These are phyloP conservation scores for Candida railenensis DNA, from an alignment of 805 yeast genomes.

Conservation along the genomic window DNA sequence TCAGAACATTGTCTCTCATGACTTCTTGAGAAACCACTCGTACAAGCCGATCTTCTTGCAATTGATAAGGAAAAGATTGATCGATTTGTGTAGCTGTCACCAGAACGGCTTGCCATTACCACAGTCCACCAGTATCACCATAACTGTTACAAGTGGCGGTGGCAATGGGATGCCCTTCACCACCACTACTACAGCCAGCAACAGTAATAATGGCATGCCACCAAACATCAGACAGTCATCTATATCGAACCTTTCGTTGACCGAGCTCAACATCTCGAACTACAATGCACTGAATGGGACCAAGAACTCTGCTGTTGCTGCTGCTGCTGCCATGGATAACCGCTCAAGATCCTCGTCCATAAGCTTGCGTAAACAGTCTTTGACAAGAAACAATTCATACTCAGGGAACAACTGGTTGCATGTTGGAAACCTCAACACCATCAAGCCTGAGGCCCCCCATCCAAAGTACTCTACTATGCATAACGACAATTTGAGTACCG, in stretches of 20 bases:
- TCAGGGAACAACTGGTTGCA: slow-evolving; percentile 40
- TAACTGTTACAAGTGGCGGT: slow-evolving; percentile 15
- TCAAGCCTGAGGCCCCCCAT: slow-evolving; percentile 10
- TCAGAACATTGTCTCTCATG: slow-evolving; percentile 31
- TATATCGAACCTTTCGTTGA: slow-evolving; percentile 39
- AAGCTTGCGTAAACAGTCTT: slow-evolving; percentile 41
- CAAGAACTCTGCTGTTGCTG: slow-evolving; percentile 4
- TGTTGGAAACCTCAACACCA: slow-evolving; percentile 39
- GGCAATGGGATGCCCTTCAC: slow-evolving; percentile 2
- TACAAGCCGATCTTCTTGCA: slow-evolving; percentile 41
- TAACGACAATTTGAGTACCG: slow-evolving; percentile 31
- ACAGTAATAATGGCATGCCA: slow-evolving; percentile 27
- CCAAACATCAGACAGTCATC: slow-evolving; percentile 40
- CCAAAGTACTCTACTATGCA: not conserved
- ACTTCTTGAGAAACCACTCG: slow-evolving; percentile 27
- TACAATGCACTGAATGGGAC: slow-evolving; percentile 13
- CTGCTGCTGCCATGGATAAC: slow-evolving; percentile 13
- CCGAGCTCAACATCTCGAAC: slow-evolving; percentile 36
- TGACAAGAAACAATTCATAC: slow-evolving; percentile 41
- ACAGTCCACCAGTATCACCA: slow-evolving; percentile 21
- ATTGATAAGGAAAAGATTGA: slow-evolving; percentile 38
- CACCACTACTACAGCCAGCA: slow-evolving; percentile 8
- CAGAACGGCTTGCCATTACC: slow-evolving; percentile 21
- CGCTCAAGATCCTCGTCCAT: slow-evolving; percentile 37
- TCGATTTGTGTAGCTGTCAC: slow-evolving; percentile 34